These are phyloP conservation scores for Ogataea nakhonphanomensis DNA, from an alignment of 805 yeast genomes.

Conservation along the genomic window DNA sequence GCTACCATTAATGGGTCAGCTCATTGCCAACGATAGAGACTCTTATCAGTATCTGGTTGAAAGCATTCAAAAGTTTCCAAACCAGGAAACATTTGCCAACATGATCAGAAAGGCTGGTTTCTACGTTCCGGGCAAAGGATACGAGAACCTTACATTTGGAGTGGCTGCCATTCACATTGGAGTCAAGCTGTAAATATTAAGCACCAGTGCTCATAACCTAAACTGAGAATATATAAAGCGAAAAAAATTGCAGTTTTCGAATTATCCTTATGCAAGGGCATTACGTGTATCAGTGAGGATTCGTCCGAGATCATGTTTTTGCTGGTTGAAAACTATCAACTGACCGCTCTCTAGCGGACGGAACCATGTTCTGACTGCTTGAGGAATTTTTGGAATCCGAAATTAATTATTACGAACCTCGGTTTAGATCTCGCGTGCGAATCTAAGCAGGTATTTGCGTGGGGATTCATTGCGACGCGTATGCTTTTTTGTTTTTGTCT, in stretches of 20 bases:
- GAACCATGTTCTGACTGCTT: slow-evolving; percentile 36
- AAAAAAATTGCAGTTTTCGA: slow-evolving; percentile 2
- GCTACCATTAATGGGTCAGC: slow-evolving; percentile 92
- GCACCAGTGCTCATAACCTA: slow-evolving; percentile 7
- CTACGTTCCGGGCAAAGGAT: slow-evolving; percentile 84
- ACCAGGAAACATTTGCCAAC: slow-evolving; percentile 81
- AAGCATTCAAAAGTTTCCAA: slow-evolving; percentile 87
- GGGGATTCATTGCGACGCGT: not conserved
- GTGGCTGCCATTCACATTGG: slow-evolving; percentile 96
- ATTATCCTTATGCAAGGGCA: slow-evolving; percentile 99
- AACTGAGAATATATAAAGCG: slow-evolving; percentile 1
- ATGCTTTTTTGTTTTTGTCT: slow-evolving; percentile 12
- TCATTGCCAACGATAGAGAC: slow-evolving; percentile 91
- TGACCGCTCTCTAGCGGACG: slow-evolving; percentile 65
- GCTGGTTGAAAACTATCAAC: slow-evolving; percentile 99
- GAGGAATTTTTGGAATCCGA: slow-evolving; percentile 74
- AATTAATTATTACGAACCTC: not conserved
- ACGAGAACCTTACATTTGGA: slow-evolving; percentile 91
- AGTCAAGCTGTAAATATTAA: slow-evolving; percentile 59
- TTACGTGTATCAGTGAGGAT: slow-evolving; percentile 99
- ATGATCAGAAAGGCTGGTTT: slow-evolving; percentile 97
- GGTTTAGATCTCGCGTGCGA: slow-evolving; percentile 4
- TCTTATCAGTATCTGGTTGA: slow-evolving; percentile 96
- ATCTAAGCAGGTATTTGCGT: slow-evolving; percentile 1
- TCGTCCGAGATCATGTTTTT: slow-evolving; percentile 99